Evolutionary conservation across 2,329 filamentous ascomycete species (phyloP).

Genomic region (Botrytis tulipae): DNA sequence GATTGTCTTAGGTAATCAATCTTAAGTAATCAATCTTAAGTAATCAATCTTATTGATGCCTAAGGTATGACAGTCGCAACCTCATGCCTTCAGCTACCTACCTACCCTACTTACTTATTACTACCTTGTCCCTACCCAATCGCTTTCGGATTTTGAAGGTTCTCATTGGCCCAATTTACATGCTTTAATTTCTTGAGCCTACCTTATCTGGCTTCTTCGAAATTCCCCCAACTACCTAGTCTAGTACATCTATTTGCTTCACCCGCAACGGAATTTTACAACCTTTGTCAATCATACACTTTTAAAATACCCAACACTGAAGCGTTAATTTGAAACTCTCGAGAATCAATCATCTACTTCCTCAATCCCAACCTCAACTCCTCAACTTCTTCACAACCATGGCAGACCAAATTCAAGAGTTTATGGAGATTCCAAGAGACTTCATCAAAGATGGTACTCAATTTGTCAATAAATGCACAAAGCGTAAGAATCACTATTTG

Average conservation of each 20-base stretch:
- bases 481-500: constrained; percentile 40
- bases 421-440: constrained; percentile 53
- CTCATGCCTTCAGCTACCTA: too few species aligned
- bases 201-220: constrained; percentile 17
- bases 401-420: constrained; percentile 57
- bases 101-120: background rate
- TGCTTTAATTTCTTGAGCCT: constrained; percentile 4
- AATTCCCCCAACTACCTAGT: background rate
- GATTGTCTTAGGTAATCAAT: background rate
- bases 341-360: background rate
- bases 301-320: background rate
- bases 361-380: background rate
- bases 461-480: constrained; percentile 46
- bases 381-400: constrained; percentile 37
- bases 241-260: background rate
- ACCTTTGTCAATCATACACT: background rate
- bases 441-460: constrained; percentile 46
- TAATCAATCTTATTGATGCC: background rate
- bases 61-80: background rate
- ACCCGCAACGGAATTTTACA: background rate
- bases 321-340: background rate
- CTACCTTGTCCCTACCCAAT: too few species aligned
- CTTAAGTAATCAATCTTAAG: background rate
- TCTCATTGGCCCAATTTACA: background rate
- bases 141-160: background rate